Evolutionary conservation across 345 rosid species (phyloP).

Genomic region (Rhodomyrtus tomentosa): DNA sequence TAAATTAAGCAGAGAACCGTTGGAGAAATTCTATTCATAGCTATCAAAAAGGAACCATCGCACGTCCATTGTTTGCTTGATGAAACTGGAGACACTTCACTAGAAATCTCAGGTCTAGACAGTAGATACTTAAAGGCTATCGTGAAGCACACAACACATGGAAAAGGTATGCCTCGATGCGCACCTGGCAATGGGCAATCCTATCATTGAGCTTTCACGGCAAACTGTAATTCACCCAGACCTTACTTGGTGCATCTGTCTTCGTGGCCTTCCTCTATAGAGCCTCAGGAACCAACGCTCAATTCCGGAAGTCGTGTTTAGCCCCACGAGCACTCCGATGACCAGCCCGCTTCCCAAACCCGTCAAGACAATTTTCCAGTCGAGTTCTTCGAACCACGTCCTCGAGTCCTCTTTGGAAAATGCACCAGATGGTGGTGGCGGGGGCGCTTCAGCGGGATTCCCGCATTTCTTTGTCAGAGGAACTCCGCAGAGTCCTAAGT

Average conservation of each 20-base stretch:
- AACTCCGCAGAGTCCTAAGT: not conserved
- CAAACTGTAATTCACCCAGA: not conserved
- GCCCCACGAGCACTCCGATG: not conserved
- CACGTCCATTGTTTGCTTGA: not conserved
- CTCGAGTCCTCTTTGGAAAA: not conserved
- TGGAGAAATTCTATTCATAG: not conserved
- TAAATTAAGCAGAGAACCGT: not conserved
- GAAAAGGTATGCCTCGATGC: not conserved
- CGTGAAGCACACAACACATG: not conserved
- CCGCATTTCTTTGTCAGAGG: conserved; percentile 2
- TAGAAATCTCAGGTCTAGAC: not conserved
- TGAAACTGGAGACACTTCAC: not conserved
- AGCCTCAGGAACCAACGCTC: not conserved
- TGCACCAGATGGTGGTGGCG: not conserved
- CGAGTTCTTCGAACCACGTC: not conserved
- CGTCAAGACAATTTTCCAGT: not conserved
- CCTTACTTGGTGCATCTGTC: not conserved
- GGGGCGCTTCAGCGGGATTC: not conserved
- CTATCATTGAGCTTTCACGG: not conserved
- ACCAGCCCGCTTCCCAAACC: not conserved
- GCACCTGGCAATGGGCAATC: not conserved
- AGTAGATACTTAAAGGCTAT: not conserved
- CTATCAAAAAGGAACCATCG: not conserved
- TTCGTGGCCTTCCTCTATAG: not conserved
- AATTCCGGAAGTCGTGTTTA: not conserved